Conservation (phyloP, 306 rosid genomes). For the Vigna reflexopilosa region DNA sequence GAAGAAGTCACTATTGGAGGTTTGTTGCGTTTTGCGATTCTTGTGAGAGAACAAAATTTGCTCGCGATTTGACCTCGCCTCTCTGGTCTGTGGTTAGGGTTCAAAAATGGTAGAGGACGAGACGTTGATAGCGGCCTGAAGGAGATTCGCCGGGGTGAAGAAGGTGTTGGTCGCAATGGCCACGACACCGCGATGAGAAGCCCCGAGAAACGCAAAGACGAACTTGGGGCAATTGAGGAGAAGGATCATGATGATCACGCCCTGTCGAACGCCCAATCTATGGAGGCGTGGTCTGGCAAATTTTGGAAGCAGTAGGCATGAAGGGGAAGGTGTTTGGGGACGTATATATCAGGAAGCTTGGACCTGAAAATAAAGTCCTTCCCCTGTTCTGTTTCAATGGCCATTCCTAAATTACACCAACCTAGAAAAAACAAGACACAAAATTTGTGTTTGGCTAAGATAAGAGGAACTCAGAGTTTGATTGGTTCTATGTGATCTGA, state of each 20-base stretch:
- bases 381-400: background rate
- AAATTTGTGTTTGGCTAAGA: too few relatives aligned
- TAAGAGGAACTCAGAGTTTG: too few relatives aligned
- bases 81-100: too few relatives aligned
- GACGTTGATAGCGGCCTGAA: too few relatives aligned
- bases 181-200: constrained; percentile 62
- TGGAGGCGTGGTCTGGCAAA: constrained; percentile 41
- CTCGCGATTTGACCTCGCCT: too few relatives aligned
- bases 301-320: constrained; percentile 66
- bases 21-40: too few relatives aligned
- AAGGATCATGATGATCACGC: constrained; percentile 67
- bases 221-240: constrained; percentile 79
- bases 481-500: background rate
- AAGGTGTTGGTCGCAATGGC: constrained; percentile 77
- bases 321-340: constrained; percentile 78
- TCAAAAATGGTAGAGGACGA: too few relatives aligned
- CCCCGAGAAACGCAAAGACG: constrained; percentile 69
- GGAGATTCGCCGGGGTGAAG: constrained; percentile 40
- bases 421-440: too few relatives aligned
- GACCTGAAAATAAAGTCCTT: constrained; percentile 65
- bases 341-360: constrained; percentile 68
- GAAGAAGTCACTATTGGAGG: too few relatives aligned
- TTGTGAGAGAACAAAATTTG: too few relatives aligned
- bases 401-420: background rate
- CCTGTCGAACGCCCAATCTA: constrained; percentile 57